Evolutionary conservation across 352 stramenopile species (phyloP), one percentile per base, ranked within the genome.

Genomic region (Phytophthora pseudosyringae): DNA sequence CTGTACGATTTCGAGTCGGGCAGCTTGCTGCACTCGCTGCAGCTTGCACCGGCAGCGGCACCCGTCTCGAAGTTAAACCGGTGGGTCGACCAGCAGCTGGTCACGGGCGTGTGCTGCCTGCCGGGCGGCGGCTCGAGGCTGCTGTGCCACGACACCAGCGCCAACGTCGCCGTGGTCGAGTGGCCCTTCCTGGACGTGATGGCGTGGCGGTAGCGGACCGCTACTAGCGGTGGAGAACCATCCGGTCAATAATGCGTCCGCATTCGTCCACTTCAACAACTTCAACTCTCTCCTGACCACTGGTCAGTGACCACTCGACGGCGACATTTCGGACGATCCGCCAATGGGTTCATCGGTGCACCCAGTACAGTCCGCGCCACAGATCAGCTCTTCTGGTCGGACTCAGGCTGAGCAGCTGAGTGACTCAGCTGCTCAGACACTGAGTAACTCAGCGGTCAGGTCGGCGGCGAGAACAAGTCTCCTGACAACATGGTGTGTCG

Each of bases 111-210:
- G 1, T 83, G 71, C 51, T 61, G 50, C 10, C 16, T 69, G 10
- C 18, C 46, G 25, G 10, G 12, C 28, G 16, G 29, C 1, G 28
- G 29, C 16, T 40, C 46, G 16, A 59, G 43, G 29, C 35, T 89
- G 12, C 16, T 91, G 16, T 83, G 62, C 49, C 67, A 89, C 40
- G 80, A 91, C 46, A 72, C 76, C 21, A 69, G 57, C 40, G 48
- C 71, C 15, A 76, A 55, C 4, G 21, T 91, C 1, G 39, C 48
- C 8, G 12, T 73, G 16, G 50, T 91, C 29, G 33, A 64, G 38
- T 91, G 82, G 80, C 75, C 80, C 0, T 84, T 89, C 36, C 58
- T 91, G 0, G 66, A 77, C 15, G 35, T 60, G 2, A 64, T 76
- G 8, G 28, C 7, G 21, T 25, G 28, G 8, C 10, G 41, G 6